Base-by-base conservation (phyloP, 129 eudicot genomes). In the Centaurea solstitialis region DNA sequence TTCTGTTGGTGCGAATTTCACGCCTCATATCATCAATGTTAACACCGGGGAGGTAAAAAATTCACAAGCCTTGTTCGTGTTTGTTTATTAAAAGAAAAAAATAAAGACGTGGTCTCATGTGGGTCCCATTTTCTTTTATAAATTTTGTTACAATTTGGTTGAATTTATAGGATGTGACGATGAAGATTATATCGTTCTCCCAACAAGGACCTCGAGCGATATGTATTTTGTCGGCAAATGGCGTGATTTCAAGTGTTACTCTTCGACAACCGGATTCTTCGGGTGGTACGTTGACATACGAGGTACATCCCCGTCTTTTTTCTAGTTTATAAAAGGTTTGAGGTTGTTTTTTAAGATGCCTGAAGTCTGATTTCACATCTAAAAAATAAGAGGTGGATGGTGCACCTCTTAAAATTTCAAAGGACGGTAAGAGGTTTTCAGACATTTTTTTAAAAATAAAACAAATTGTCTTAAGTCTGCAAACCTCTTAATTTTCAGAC, bases 171-270 rank as follows among this genome's bases (percentile, higher is more conserved):
- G 98, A 92, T 86, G 92, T 94, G 67, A 90, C 90, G 0, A 92
- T 90, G 98, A 94, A 92, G 92, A 83, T 94, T n/a, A 92, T 92
- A 80, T 94, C 98, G 13, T 89, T 92, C 86, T 92, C 98, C 78
- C 97, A 94, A 81, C 97, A 92, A 90, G 97, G 98, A 11, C 97
- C 98, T 75, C 91, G 94, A 6, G 96, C 93, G 13, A 89, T 94
- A 9, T 94, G 97, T 82, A 86, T 94, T 77, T 82, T 94, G n/a
- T 90, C 97, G 3, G 98, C 98, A 75, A 94, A 87, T 76, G 98
- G 98, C 64, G 96, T 89, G 62, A 90, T 92, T 85, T 92, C 96
- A 70, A 94, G 97, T 69, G 97, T 92, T 39, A 94, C 97, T 8
- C 94, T 94, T 53, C 91, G 97, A 5, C 98, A 92, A 64, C 96